Evolutionary conservation across 2,329 filamentous ascomycete species (phyloP).

Genomic region (Dothideomycetes sp.): DNA sequence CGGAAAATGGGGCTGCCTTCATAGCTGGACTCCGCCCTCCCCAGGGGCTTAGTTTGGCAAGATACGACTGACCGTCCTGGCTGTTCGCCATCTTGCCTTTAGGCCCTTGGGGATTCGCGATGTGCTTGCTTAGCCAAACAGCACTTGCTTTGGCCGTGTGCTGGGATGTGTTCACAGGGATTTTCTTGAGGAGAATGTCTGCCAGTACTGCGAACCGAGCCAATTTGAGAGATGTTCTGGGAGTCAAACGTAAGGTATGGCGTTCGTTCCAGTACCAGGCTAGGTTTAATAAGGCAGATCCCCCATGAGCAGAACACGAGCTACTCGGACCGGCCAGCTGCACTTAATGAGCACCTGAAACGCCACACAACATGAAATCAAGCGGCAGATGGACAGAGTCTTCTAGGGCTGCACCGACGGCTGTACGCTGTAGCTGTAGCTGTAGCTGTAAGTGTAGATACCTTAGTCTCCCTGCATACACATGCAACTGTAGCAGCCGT

Average conservation of each 20-base stretch:
- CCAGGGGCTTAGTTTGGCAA: conserved; percentile 38
- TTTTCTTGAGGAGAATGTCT: conserved; percentile 17
- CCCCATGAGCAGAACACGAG: too few relatives aligned
- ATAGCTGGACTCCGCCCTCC: conserved; percentile 24
- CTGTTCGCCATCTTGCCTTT: conserved; percentile 27
- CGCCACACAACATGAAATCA: background rate
- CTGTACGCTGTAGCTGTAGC: too few relatives aligned
- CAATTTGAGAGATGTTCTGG: conserved; percentile 15
- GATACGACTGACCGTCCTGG: conserved; percentile 32
- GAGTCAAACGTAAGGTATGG: too few relatives aligned
- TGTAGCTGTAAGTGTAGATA: too few relatives aligned
- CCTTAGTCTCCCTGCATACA: too few relatives aligned
- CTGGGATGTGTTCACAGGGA: conserved; percentile 11
- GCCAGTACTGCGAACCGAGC: conserved; percentile 21
- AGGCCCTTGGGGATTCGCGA: conserved; percentile 18
- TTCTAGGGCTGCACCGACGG: too few relatives aligned
- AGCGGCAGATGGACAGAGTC: too few relatives aligned
- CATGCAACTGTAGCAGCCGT: too few relatives aligned
- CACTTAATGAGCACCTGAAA: background rate
- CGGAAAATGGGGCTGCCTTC: background rate
- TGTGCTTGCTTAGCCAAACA: conserved; percentile 18
- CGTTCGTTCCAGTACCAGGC: too few relatives aligned
- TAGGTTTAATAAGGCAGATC: too few relatives aligned
- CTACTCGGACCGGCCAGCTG: background rate
- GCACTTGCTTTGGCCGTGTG: conserved; percentile 9